phyloP scores from a whole-genome alignment of 805 yeast species.

The Candida khao-thaluensis region DNA sequence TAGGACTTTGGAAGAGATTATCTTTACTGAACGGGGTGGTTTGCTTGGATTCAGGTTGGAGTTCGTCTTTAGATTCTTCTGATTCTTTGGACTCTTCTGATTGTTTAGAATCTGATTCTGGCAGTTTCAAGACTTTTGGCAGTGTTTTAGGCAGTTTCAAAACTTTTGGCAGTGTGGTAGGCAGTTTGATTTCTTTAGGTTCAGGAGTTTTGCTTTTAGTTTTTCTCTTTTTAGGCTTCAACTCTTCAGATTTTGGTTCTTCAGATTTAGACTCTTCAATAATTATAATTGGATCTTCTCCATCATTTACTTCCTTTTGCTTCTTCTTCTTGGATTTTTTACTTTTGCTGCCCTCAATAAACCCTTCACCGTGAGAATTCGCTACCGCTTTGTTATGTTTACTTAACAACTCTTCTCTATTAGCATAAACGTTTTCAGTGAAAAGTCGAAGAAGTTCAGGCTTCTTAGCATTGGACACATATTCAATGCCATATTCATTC shows the following conservation, averaged over 20 bases:
- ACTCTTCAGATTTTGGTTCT: conserved; percentile 10
- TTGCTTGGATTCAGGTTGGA: conserved; percentile 2
- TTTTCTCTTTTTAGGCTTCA: background rate
- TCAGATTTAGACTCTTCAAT: background rate
- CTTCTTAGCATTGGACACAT: conserved; percentile 67
- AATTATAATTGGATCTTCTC: background rate
- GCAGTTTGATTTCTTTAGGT: no score
- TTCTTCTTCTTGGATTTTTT: conserved; percentile 4
- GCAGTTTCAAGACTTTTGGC: no score
- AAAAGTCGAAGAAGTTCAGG: conserved; percentile 61
- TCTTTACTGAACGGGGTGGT: conserved; percentile 27
- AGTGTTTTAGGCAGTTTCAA: no score
- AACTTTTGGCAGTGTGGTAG: no score
- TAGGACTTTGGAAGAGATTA: conserved; percentile 37
- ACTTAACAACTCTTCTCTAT: conserved; percentile 41
- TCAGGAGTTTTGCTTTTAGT: background rate
- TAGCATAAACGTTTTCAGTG: conserved; percentile 51
- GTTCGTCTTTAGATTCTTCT: background rate
- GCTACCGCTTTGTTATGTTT: conserved; percentile 18
- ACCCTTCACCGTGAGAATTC: conserved; percentile 8
- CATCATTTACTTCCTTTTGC: background rate
- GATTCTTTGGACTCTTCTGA: no score
- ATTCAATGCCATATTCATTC: conserved; percentile 58
- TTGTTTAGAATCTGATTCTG: no score
- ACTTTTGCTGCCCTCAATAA: conserved; percentile 7